Evolutionary conservation across 1,284 basidiomycete species (phyloP).

Genomic region (Ceratobasidium sp.): DNA sequence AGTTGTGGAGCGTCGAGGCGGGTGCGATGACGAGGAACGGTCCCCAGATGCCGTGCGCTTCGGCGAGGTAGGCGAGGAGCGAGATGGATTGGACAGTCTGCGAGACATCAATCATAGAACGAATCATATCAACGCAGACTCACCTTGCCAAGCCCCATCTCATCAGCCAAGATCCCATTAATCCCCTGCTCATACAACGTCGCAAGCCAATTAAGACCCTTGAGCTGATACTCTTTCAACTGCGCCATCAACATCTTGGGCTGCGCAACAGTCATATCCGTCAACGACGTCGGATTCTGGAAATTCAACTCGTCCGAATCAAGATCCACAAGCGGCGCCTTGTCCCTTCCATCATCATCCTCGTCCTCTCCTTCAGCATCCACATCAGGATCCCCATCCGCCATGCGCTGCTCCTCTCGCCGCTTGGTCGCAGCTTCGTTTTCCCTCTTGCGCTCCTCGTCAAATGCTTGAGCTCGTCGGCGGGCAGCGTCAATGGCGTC

Average conservation of each 20-base stretch:
- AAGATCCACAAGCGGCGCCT: constrained; percentile 73
- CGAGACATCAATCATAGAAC: constrained; percentile 30
- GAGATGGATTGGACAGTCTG: constrained; percentile 98
- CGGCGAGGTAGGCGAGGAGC: constrained; percentile 95
- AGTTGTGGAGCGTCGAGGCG: constrained; percentile 97
- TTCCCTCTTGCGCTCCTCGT: constrained; percentile 79
- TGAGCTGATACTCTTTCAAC: constrained; percentile 98
- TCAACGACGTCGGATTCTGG: constrained; percentile 97
- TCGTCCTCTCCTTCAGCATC: constrained; percentile 58
- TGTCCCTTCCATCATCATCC: constrained; percentile 47
- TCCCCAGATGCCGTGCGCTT: constrained; percentile 99
- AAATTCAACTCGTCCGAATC: constrained; percentile 99
- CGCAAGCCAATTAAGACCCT: constrained; percentile 98
- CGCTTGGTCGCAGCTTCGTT: constrained; percentile 61
- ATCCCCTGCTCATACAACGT: constrained; percentile 99
- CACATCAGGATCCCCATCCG: constrained; percentile 67
- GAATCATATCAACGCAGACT: constrained; percentile 44
- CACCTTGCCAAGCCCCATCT: constrained; percentile 98
- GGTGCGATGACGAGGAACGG: constrained; percentile 99
- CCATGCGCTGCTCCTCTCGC: constrained; percentile 76
- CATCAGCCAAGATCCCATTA: constrained; percentile 97
- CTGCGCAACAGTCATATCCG: constrained; percentile 88
- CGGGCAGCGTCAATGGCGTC: constrained; percentile 88
- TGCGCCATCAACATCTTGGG: constrained; percentile 98
- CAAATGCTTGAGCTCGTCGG: constrained; percentile 87